phyloP scores from a whole-genome alignment of 306 rosid species.

The Castanea crenata region DNA sequence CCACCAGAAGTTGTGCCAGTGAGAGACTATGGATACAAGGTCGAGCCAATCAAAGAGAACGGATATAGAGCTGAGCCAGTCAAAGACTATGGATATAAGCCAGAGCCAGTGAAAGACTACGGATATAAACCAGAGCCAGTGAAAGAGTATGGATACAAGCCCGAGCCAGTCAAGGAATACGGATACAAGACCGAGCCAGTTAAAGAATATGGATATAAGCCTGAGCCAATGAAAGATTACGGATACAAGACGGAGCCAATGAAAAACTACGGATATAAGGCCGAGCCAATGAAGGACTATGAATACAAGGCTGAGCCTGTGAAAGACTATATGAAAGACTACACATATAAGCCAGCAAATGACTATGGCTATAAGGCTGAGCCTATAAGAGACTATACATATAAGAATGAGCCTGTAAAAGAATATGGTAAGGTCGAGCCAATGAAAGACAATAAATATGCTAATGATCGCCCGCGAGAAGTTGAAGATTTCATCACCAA shows the following conservation, averaged over 20 bases:
- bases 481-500: slow-evolving; percentile 11
- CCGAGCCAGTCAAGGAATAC: too few species aligned
- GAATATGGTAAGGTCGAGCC: too few species aligned
- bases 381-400: too few species aligned
- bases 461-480: background rate
- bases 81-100: slow-evolving; percentile 8
- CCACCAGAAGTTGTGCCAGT: background rate
- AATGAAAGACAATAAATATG: background rate
- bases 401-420: too few species aligned
- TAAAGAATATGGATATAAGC: background rate
- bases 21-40: slow-evolving; percentile 13
- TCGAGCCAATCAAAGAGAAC: too few species aligned
- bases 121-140: background rate
- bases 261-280: background rate
- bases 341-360: background rate
- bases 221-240: too few species aligned
- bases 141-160: background rate
- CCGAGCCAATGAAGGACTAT: background rate
- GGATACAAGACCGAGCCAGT: too few species aligned
- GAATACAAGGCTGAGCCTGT: background rate
- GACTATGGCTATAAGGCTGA: background rate
- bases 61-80: slow-evolving; percentile 8
- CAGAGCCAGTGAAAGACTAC: slow-evolving; percentile 13
- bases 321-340: background rate
- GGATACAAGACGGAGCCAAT: background rate